Evolutionary conservation across 805 yeast genomes (phyloP), one percentile per base, ranked within the genome.

Genomic region (Yamadazyma philogaea): DNA sequence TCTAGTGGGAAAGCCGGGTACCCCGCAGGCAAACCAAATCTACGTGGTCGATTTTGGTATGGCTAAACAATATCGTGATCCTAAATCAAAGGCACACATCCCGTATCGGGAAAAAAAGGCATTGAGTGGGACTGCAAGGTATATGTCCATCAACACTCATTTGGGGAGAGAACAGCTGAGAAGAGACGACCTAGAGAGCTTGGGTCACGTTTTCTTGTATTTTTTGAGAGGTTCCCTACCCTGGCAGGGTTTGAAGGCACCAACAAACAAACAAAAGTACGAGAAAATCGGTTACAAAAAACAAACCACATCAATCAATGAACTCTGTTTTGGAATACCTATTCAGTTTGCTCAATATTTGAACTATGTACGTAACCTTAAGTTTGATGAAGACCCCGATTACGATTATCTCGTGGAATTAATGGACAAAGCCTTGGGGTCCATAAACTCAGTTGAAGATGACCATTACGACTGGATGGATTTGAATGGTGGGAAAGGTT

Each of bases 241-340:
- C 35, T 85, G 95, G 95, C 95, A 85, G 65, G 95, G 95, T n/a
- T 67, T 85, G 46, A 85, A 84, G 63, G 93, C 91, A 1, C 88
- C 88, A 45, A 84, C 87, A n/a, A 85, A 85, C 60, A 85, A 86
- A 60, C 76, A 80, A 50, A 85, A 85, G 60, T 85, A 85, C 59
- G 93, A 86, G 61, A 85, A 84, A 58, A 86, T 86, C 60, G 93
- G 93, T 21, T 84, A 84, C 50, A 84, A 84, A 55, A 86, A 86
- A 61, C 82, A 83, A 57, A 73, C 82, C 12, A 80, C 89, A 1
- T 75, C 81, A 11, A 79, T 85, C 7, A 71, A 69, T 35, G 82
- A 81, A 37, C 63, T 82, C 43, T 77, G 87, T 54, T 74, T 74
- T 38, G 81, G 79, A 18, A 73, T 84, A 38, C 93, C 95, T 14